Conservation (phyloP, 345 rosid species). For the Euphorbia pulcherrima region DNA sequence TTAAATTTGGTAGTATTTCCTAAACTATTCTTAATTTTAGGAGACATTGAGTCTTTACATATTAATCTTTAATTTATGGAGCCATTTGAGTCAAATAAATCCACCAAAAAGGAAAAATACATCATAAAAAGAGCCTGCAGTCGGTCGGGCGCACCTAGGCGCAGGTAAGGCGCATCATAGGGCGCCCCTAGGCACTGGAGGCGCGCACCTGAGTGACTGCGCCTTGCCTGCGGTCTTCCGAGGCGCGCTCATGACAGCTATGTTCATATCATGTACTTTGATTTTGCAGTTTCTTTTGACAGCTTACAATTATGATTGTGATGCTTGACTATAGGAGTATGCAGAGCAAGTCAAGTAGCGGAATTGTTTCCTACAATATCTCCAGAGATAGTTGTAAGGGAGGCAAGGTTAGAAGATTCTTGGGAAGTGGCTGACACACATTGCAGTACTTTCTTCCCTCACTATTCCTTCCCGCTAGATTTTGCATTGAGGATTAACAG, state of each 20-base stretch:
- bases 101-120: background rate
- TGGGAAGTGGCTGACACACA: conserved; percentile 99
- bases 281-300: background rate
- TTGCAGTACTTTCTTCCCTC: conserved; percentile 86
- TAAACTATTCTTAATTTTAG: too few species aligned
- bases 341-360: conserved; percentile 77
- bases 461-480: conserved; percentile 77
- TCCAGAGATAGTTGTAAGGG: conserved; percentile 81
- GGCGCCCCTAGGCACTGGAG: too few species aligned
- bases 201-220: too few species aligned
- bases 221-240: too few species aligned
- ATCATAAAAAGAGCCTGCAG: too few species aligned
- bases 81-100: background rate
- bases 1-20: too few species aligned
- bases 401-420: conserved; percentile 86
- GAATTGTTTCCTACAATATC: conserved; percentile 65
- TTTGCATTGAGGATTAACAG: conserved; percentile 72
- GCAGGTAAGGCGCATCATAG: too few species aligned
- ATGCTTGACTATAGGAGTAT: conserved; percentile 39
- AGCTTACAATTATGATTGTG: conserved; percentile 7
- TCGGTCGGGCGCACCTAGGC: too few species aligned
- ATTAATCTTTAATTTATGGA: too few species aligned
- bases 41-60: too few species aligned
- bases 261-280: background rate
- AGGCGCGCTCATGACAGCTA: too few species aligned